phyloP scores from a whole-genome alignment of 2,329 filamentous ascomycete genomes.

The Scortechinia acanthostroma region DNA sequence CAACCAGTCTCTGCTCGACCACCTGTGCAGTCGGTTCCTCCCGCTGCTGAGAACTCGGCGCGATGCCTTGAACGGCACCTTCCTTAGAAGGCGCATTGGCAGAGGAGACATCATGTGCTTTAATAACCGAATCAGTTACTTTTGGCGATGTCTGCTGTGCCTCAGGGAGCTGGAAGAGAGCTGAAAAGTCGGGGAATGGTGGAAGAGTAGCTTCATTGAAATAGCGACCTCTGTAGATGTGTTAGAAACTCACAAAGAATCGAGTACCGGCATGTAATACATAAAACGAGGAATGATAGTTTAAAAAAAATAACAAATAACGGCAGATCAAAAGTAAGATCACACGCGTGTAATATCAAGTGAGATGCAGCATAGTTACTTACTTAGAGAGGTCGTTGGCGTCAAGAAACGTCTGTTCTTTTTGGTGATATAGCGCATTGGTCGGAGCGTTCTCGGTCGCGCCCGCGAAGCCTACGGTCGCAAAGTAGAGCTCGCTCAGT shows the following conservation, averaged over 20 bases:
- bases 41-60: too few relatives aligned
- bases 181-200: background rate
- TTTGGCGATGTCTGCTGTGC: background rate
- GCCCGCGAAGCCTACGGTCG: slow-evolving; percentile 32
- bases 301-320: background rate
- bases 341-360: too few relatives aligned
- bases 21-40: too few relatives aligned
- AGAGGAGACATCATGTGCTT: too few relatives aligned
- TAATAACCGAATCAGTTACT: too few relatives aligned
- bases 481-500: slow-evolving; percentile 50
- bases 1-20: too few relatives aligned
- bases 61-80: too few relatives aligned
- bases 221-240: background rate
- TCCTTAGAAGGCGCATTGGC: too few relatives aligned
- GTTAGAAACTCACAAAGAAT: too few relatives aligned
- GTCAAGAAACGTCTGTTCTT: slow-evolving; percentile 1
- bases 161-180: background rate
- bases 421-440: slow-evolving; percentile 10
- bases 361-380: too few relatives aligned
- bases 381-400: background rate
- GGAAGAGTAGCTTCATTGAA: slow-evolving; percentile 1
- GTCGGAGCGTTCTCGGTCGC: slow-evolving; percentile 26
- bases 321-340: too few relatives aligned
- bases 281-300: background rate
- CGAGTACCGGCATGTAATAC: too few relatives aligned